These are phyloP conservation scores for Endothia cerciana DNA, from an alignment of 2,329 filamentous ascomycete genomes.

Conservation along the genomic window DNA sequence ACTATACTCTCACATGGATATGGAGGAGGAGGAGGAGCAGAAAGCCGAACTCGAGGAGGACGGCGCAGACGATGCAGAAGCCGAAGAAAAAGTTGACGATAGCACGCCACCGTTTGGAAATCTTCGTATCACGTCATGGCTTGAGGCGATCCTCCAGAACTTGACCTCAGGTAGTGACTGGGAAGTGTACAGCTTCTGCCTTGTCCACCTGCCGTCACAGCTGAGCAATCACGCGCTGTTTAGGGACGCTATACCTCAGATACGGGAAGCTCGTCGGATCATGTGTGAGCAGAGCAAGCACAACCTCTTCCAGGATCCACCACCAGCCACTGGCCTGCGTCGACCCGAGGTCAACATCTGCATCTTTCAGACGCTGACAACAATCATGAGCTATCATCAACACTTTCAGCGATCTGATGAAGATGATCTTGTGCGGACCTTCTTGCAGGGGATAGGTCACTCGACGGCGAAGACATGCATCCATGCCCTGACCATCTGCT, in stretches of 20 bases:
- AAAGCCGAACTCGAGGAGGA: conserved; percentile 30
- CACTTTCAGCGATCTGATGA: conserved; percentile 83
- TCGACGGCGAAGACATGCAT: conserved; percentile 91
- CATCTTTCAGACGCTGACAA: conserved; percentile 83
- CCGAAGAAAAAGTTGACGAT: conserved; percentile 29
- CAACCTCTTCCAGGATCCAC: conserved; percentile 80
- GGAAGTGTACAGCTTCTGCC: conserved; percentile 89
- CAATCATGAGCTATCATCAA: conserved; percentile 87
- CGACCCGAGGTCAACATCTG: conserved; percentile 89
- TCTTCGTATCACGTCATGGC: conserved; percentile 69
- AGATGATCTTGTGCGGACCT: conserved; percentile 85
- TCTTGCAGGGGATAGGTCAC: conserved; percentile 86
- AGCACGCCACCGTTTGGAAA: conserved; percentile 42
- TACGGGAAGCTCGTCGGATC: conserved; percentile 74
- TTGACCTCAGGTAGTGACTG: conserved; percentile 78
- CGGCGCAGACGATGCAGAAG: conserved; percentile 28
- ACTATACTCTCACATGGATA: conserved; percentile 47
- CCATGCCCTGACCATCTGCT: conserved; percentile 91
- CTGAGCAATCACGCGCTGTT: conserved; percentile 90
- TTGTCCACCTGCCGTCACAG: conserved; percentile 85
- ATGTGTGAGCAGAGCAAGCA: conserved; percentile 83
- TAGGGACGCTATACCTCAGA: conserved; percentile 70
- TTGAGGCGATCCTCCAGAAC: conserved; percentile 77
- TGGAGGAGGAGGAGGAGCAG: neutral
- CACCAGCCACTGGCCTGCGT: conserved; percentile 75